These are phyloP conservation scores for Fusarium sp. DNA, from an alignment of 2,329 filamentous ascomycete genomes.

Conservation along the genomic window DNA sequence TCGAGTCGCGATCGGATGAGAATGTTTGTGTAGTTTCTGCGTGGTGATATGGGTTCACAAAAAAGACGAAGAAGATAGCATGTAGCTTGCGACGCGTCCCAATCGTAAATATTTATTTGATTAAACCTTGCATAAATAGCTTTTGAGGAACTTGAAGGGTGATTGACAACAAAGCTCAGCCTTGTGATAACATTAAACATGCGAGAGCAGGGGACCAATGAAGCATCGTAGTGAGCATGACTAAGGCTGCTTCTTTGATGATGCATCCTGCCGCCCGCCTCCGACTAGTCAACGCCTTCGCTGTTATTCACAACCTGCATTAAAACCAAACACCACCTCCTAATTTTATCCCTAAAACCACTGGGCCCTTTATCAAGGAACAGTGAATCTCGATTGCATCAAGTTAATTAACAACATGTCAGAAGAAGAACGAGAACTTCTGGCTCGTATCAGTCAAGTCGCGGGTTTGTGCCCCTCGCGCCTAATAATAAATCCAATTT, in stretches of 20 bases:
- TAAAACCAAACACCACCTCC: constrained; percentile 1
- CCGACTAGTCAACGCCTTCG: constrained; percentile 5
- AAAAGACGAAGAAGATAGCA: background rate
- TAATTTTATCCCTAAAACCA: constrained; percentile 3
- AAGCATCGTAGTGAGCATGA: constrained; percentile 27
- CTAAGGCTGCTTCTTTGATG: constrained; percentile 37
- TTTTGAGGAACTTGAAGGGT: background rate
- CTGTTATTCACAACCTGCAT: background rate
- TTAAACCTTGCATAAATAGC: background rate
- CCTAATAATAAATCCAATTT: constrained; percentile 19
- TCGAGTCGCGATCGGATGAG: constrained; percentile 7
- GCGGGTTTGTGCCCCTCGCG: constrained; percentile 55
- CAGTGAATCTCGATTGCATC: background rate
- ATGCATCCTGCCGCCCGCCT: constrained; percentile 32
- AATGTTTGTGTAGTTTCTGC: background rate
- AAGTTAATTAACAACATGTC: constrained; percentile 51
- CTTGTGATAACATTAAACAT: constrained; percentile 31
- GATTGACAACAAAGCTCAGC: constrained; percentile 34
- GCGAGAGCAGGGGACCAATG: constrained; percentile 31
- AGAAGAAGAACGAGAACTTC: constrained; percentile 63
- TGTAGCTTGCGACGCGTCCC: background rate
- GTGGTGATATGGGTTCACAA: background rate
- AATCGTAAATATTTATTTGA: background rate
- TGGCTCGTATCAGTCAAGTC: constrained; percentile 65
- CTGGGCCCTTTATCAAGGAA: background rate